Evolutionary conservation across 1,139 yeast species (phyloP).

Genomic region (Hanseniaspora sp.): DNA sequence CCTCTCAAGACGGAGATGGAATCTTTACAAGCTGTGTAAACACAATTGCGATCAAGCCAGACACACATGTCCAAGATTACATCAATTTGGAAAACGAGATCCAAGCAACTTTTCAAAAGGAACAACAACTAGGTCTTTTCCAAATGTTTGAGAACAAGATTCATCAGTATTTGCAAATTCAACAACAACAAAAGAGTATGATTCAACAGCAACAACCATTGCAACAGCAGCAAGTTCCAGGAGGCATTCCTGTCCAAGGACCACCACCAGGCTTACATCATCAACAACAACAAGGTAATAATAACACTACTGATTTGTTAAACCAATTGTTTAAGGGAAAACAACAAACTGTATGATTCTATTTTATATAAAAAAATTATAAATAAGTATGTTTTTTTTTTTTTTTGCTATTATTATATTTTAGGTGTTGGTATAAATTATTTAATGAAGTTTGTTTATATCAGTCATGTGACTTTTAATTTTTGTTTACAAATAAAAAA

Average conservation of each 20-base stretch:
- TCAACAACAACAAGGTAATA: constrained; percentile 18
- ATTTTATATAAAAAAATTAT: too few relatives aligned
- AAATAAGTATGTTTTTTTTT: too few relatives aligned
- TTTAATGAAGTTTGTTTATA: too few relatives aligned
- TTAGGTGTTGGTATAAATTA: too few relatives aligned
- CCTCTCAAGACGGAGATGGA: background rate
- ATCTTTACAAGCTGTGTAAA: background rate
- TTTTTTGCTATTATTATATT: too few relatives aligned
- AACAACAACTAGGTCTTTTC: constrained; percentile 12
- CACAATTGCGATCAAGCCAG: constrained; percentile 24
- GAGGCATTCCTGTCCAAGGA: constrained; percentile 19
- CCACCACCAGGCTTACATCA: constrained; percentile 21
- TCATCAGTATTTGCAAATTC: constrained; percentile 24
- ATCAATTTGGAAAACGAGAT: constrained; percentile 17
- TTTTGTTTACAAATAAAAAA: too few relatives aligned
- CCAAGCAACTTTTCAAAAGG: constrained; percentile 22
- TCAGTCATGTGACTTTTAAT: too few relatives aligned
- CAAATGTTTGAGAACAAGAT: constrained; percentile 17
- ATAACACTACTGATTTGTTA: constrained; percentile 49
- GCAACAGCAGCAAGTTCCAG: constrained; percentile 20
- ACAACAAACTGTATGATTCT: constrained; percentile 34
- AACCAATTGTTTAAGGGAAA: constrained; percentile 64
- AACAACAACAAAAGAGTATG: constrained; percentile 24
- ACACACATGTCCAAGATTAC: constrained; percentile 28
- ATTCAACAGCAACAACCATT: constrained; percentile 21